Evolutionary conservation across 495 filamentous ascomycete species (phyloP).

Genomic region (Neurospora sp.): DNA sequence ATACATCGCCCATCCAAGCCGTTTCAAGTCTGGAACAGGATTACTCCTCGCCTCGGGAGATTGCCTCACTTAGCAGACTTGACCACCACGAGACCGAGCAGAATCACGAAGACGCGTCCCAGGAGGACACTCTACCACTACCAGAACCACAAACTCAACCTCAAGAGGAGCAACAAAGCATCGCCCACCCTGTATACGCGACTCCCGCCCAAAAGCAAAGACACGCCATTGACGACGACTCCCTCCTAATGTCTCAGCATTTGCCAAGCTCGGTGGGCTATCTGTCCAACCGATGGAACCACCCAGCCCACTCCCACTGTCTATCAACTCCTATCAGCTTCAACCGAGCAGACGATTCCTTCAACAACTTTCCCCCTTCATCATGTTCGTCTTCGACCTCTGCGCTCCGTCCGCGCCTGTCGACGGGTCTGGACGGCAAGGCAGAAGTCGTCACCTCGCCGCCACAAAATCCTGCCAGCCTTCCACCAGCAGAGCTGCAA

Average conservation of each 20-base stretch:
- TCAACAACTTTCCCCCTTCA: conserved; percentile 29
- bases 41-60: conserved; percentile 5
- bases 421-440: conserved; percentile 58
- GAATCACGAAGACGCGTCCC: neutral
- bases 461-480: conserved; percentile 22
- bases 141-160: neutral
- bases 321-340: conserved; percentile 25
- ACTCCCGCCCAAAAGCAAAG: conserved; percentile 6
- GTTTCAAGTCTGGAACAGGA: conserved; percentile 4
- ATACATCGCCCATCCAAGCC: conserved; percentile 14
- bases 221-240: neutral
- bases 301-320: conserved; percentile 21
- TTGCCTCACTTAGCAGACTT: neutral
- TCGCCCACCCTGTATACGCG: neutral
- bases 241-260: conserved; percentile 13
- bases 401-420: conserved; percentile 55
- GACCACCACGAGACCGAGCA: conserved; percentile 5
- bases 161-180: neutral
- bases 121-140: neutral
- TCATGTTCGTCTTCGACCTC: conserved; percentile 21
- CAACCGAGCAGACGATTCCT: conserved; percentile 25
- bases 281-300: conserved; percentile 30
- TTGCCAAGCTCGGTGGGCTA: conserved; percentile 28
- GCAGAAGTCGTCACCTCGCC: conserved; percentile 67
- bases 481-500: conserved; percentile 19